These are phyloP conservation scores for Phytophthora ramorum DNA, from an alignment of 352 stramenopile genomes.

Conservation along the genomic window DNA sequence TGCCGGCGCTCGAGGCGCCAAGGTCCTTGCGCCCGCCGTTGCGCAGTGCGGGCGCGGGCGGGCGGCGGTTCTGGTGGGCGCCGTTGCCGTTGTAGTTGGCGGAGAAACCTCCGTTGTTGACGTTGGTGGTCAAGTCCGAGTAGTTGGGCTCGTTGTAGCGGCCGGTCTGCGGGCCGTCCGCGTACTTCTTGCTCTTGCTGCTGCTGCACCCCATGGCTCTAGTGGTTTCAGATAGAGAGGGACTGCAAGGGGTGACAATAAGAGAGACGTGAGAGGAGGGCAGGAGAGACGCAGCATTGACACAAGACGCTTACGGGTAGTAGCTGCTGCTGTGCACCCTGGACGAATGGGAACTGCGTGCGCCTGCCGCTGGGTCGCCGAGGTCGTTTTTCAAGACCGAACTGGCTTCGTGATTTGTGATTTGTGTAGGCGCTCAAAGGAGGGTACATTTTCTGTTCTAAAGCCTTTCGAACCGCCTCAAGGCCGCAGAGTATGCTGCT, in stretches of 20 bases:
- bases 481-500: background rate
- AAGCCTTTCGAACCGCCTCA: background rate
- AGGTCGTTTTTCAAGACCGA: conserved; percentile 6
- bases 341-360: conserved; percentile 34
- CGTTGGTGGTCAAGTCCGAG: conserved; percentile 38
- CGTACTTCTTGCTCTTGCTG: conserved; percentile 36
- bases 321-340: background rate
- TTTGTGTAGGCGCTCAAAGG: conserved; percentile 20
- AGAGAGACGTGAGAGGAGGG: background rate
- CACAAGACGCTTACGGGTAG: background rate
- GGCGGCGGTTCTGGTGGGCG: background rate
- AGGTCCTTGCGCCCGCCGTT: conserved; percentile 17
- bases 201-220: conserved; percentile 41
- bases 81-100: conserved; percentile 14
- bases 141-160: conserved; percentile 48
- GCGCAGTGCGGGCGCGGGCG: conserved; percentile 12
- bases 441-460: conserved; percentile 26
- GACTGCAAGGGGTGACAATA: conserved; percentile 21
- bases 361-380: conserved; percentile 5
- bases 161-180: conserved; percentile 16
- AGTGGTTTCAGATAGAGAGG: conserved; percentile 24
- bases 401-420: conserved; percentile 27
- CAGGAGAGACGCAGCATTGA: background rate
- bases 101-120: conserved; percentile 42
- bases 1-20: conserved; percentile 17